phyloP scores from a whole-genome alignment of 306 rosid species.

The Vachellia pachyceras region DNA sequence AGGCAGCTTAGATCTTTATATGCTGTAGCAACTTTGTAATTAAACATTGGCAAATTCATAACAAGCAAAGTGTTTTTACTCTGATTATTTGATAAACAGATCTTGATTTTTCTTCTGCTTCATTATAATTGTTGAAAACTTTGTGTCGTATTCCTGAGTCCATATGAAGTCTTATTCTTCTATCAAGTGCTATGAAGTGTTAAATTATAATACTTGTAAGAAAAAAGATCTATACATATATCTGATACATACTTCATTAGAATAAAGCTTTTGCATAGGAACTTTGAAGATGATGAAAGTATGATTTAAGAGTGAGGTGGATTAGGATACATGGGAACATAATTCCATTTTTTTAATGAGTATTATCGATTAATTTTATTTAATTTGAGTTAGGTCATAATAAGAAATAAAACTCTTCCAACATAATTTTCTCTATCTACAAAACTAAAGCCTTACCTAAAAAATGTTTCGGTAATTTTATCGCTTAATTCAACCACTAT shows the following conservation, averaged over 20 bases:
- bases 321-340: background rate
- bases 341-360: background rate
- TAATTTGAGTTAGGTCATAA: background rate
- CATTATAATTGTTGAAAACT: background rate
- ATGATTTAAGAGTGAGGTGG: background rate
- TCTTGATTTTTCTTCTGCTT: conserved; percentile 1
- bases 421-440: background rate
- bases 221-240: background rate
- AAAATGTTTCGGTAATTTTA: background rate
- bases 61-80: conserved; percentile 20
- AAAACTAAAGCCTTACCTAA: background rate
- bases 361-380: background rate
- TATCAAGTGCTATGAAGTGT: background rate
- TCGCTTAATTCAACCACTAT: background rate
- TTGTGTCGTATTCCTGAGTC: background rate
- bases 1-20: conserved; percentile 82
- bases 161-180: background rate
- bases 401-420: background rate
- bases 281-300: too few relatives aligned
- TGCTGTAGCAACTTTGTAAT: conserved; percentile 52
- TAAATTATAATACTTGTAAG: too few relatives aligned
- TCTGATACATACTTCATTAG: background rate
- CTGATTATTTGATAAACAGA: conserved; percentile 1
- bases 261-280: too few relatives aligned
- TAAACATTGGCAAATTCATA: conserved; percentile 37